Evolutionary conservation across 1,284 basidiomycete genomes (phyloP).

Genomic region (Xerocomus cyaneibrunnescens): DNA sequence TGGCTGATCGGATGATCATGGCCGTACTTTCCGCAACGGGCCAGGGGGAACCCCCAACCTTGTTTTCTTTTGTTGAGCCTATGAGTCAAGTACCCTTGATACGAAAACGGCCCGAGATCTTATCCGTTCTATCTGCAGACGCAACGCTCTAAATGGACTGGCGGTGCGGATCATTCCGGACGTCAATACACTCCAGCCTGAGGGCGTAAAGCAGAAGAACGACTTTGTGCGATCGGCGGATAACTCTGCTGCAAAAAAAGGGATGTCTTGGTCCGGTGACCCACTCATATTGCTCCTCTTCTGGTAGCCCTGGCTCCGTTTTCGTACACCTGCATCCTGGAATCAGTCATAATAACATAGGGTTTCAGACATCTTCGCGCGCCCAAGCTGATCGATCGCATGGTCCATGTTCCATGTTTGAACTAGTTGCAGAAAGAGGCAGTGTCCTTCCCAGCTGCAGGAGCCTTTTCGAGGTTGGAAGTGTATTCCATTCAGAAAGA

Average conservation of each 20-base stretch:
- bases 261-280: conserved; percentile 1
- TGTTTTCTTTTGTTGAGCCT: conserved; percentile 17
- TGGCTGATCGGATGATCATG: conserved; percentile 18
- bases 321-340: not conserved
- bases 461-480: conserved; percentile 3
- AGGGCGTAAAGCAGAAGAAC: conserved; percentile 18
- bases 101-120: conserved; percentile 19
- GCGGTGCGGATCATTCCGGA: conserved; percentile 32
- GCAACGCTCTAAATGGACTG: conserved; percentile 20
- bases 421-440: not conserved
- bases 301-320: not conserved
- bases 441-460: conserved; percentile 5
- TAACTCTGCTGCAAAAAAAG: conserved; percentile 1
- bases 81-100: conserved; percentile 23
- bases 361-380: conserved; percentile 2
- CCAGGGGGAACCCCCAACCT: conserved; percentile 20
- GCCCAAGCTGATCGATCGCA: conserved; percentile 4
- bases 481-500: not conserved
- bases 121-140: conserved; percentile 27
- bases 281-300: conserved; percentile 7
- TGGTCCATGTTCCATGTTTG: not conserved
- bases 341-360: not conserved
- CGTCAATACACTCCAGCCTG: conserved; percentile 7
- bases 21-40: conserved; percentile 15
- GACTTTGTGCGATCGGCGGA: conserved; percentile 18